Evolutionary conservation across 371 early-diverging fungal species (phyloP).

Genomic region (Rhizopus microsporus): DNA sequence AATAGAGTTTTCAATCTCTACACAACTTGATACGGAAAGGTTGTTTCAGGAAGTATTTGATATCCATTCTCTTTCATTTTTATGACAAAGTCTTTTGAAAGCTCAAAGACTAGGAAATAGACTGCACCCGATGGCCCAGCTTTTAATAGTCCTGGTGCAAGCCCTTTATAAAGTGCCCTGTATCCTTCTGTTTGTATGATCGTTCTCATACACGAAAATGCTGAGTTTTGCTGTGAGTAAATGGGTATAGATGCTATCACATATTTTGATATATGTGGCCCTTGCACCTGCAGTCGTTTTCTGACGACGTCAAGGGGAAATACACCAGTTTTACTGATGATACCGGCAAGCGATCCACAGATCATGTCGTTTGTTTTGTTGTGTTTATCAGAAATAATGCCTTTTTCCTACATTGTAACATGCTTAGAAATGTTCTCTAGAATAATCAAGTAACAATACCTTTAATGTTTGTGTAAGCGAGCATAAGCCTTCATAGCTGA

Average conservation of each 20-base stretch:
- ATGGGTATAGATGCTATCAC: conserved; percentile 51
- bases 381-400: conserved; percentile 22
- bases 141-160: conserved; percentile 81
- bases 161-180: conserved; percentile 79
- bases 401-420: conserved; percentile 13
- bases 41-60: conserved; percentile 11
- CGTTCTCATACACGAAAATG: conserved; percentile 53
- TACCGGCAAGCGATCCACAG: conserved; percentile 80
- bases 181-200: conserved; percentile 76
- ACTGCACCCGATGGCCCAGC: conserved; percentile 79
- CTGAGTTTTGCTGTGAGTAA: conserved; percentile 43
- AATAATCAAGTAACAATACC: conserved; percentile 8
- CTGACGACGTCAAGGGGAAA: conserved; percentile 89
- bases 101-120: conserved; percentile 76
- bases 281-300: conserved; percentile 76
- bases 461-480: conserved; percentile 29
- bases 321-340: conserved; percentile 76
- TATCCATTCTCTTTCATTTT: conserved; percentile 22
- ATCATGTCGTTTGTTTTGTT: conserved; percentile 56
- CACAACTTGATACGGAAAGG: too few relatives aligned
- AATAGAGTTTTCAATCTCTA: too few relatives aligned
- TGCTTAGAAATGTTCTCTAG: too few relatives aligned
- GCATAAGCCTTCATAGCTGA: conserved; percentile 65
- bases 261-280: conserved; percentile 57
- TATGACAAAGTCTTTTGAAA: conserved; percentile 40